Base-by-base conservation (phyloP, 441 rosid genomes). In the Hypseocharis bilobata region DNA sequence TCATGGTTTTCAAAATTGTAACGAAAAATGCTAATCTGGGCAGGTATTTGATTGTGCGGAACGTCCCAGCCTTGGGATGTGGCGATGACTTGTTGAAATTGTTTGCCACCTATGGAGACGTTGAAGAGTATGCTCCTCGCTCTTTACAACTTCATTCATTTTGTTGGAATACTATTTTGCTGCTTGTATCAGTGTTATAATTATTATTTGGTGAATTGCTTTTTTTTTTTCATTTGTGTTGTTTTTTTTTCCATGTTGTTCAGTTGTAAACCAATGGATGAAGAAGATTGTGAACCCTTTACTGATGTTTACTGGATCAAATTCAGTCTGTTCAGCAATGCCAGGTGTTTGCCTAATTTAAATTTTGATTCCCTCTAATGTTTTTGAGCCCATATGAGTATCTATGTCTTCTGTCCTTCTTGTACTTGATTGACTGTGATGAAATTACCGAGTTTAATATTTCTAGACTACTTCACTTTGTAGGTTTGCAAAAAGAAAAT, bases 191-290 rank as follows among this genome's bases (percentile, higher is more conserved):
- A 19, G 8, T 25, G 38, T 63, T 28, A 32, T 14, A 25, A 3
- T 26, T 42, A 3, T 26, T 42, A 1, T n/a, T 25, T 8, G n/a
- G n/a, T 3, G 3, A 0, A 1, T 54, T 11, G 3, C 10, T 4
- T 8, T 0, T 10, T 54, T 23, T 22, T 25, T 22, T 54, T 7
- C 7, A n/a, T 5, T 7, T 44, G 16, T 7, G 14, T 44, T 44
- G 0, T 3, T 44, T 55, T 20, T 52, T 25, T 17, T 22, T 51
- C 56, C 72, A 55, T n/a, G 4, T 64, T 49, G 26, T 64, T 67
- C 64, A 88, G 97, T 69, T 82, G 86, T 71, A 90, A 90, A 72
- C 96, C 97, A 13, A 93, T 93, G 98, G 96, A 93, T 78, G 95
- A 85, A 0, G 99, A 91, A 79, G 97, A 87, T 1, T 88, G 90